Base-by-base conservation (phyloP, 768 basidiomycete species). In the Phaeotremella skinneri region DNA sequence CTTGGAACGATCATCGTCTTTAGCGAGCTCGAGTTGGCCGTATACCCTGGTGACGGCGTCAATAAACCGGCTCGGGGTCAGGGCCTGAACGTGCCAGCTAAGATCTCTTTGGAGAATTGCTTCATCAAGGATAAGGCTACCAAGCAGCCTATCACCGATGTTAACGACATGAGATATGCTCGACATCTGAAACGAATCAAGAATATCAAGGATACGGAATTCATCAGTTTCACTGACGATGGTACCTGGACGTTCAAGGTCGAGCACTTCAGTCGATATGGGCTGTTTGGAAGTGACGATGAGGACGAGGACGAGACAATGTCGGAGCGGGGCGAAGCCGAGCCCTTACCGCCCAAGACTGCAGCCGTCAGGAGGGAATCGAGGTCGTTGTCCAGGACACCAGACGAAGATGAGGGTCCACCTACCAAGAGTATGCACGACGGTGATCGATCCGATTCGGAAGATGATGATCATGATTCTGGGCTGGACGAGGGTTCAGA, bases 171-270 rank as follows among this genome's bases (percentile, higher is more conserved):
- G n/a, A 83, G 85, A 39, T 79, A 85, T 37, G 86, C 86, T 64
- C 86, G 90, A 67, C 79, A 80, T 63, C 63, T 92, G 69, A 90
- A 89, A 78, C 83, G 88, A 63, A 79, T 97, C 76, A 86, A 85
- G 81, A 82, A 81, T 53, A 91, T 93, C 83, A 86, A 86, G 74
- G 86, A 88, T 55, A 97, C 93, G 39, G 83, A 83, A 49, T 97
- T 92, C 69, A 85, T 89, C 73, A 79, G 79, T 69, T 98, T 89
- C 76, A 81, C 85, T 54, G 81, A 81, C 67, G 85, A 85, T 68
- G 96, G 96, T 52, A 86, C 83, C 77, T 97, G 94, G 94, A 87
- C 85, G 50, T 98, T 99, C 79, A 85, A 82, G 29, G 96, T 98
- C 62, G 86, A 91, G 73, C 91, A 94, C 79, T 99, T 97, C 81